Percentiles rank a stretch among this genome's conserved stretches.
phyloP scores from a whole-genome alignment of 2,329 filamentous ascomycete species.

The Clarireedia paspali region DNA sequence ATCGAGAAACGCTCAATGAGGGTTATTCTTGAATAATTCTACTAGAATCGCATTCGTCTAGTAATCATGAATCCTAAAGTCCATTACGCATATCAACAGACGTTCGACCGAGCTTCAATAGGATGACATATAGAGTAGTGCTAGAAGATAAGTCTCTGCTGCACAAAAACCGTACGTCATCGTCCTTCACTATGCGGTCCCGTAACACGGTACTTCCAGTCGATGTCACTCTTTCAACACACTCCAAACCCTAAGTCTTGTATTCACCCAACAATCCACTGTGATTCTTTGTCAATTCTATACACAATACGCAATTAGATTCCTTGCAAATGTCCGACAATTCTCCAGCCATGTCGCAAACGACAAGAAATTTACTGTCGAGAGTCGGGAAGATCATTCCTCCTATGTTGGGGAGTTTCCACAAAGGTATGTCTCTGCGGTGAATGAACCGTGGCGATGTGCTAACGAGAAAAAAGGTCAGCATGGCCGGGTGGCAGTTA shows the following conservation, averaged over 20 bases:
- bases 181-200: too few relatives aligned
- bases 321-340: constrained; percentile 21
- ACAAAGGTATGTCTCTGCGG: constrained; percentile 61
- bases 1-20: too few relatives aligned
- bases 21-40: too few relatives aligned
- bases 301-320: neutral
- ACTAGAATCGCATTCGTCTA: too few relatives aligned
- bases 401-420: constrained; percentile 90
- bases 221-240: too few relatives aligned
- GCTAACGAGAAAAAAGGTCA: constrained; percentile 54
- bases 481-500: constrained; percentile 83
- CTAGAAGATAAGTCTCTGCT: too few relatives aligned
- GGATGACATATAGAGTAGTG: too few relatives aligned
- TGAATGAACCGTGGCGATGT: constrained; percentile 8
- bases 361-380: constrained; percentile 66
- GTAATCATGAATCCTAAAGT: too few relatives aligned
- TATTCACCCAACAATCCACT: neutral
- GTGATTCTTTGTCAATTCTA: neutral
- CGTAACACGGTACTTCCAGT: neutral
- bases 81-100: too few relatives aligned
- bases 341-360: constrained; percentile 49
- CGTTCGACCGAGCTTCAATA: too few relatives aligned
- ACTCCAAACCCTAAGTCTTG: too few relatives aligned
- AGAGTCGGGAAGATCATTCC: constrained; percentile 88
- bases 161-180: too few relatives aligned